phyloP scores from a whole-genome alignment of 2,329 filamentous ascomycete species.

The Cladosporium sp. region DNA sequence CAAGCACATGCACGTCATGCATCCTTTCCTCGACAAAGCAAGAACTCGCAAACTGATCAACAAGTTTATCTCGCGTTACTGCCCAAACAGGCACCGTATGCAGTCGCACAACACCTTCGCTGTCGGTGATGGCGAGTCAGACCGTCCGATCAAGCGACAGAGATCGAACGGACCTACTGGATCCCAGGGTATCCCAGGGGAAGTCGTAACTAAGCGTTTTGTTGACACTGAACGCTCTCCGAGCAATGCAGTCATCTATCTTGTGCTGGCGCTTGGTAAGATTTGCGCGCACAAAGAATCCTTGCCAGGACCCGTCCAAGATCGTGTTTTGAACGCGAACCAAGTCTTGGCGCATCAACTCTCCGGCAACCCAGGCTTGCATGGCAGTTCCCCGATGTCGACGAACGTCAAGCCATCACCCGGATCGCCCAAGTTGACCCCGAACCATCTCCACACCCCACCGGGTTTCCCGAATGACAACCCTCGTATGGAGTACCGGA shows the following conservation, averaged over 20 bases:
- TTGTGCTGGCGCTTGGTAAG: conserved; percentile 83
- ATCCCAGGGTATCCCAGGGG: conserved; percentile 12
- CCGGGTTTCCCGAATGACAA: conserved; percentile 18
- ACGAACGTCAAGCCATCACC: conserved; percentile 40
- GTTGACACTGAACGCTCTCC: conserved; percentile 61
- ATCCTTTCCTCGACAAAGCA: conserved; percentile 61
- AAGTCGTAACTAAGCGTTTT: conserved; percentile 15
- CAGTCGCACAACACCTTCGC: conserved; percentile 28
- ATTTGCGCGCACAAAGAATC: conserved; percentile 62
- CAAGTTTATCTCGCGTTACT: conserved; percentile 52
- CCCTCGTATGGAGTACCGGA: conserved; percentile 28
- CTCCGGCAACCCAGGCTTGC: conserved; percentile 24
- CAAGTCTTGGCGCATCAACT: conserved; percentile 39
- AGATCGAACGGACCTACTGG: conserved; percentile 32
- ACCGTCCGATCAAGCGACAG: conserved; percentile 33
- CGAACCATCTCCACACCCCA: conserved; percentile 33
- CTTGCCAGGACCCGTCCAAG: conserved; percentile 58
- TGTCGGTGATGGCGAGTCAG: conserved; percentile 28
- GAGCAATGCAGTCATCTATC: conserved; percentile 76
- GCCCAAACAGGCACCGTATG: conserved; percentile 28
- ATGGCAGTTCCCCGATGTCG: conserved; percentile 33
- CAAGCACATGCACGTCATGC: conserved; percentile 61
- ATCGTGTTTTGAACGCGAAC: conserved; percentile 41
- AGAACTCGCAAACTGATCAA: conserved; percentile 55
- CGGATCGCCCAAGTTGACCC: conserved; percentile 40